These are phyloP conservation scores for Lagenaria siceraria DNA, from an alignment of 306 rosid species.

Conservation along the genomic window DNA sequence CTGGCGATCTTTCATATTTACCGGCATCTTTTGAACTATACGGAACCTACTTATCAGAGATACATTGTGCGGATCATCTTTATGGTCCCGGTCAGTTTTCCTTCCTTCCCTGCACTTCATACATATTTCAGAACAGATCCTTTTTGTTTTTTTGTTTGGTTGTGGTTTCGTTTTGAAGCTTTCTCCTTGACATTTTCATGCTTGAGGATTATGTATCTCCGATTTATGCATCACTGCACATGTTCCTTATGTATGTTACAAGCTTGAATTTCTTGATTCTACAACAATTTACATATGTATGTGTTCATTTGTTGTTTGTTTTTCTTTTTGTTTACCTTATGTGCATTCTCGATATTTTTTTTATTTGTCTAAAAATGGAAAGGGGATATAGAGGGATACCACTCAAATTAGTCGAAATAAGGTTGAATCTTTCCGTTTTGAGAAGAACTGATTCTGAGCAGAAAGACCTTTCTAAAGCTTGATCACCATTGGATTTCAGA, in stretches of 20 bases:
- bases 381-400: too few species aligned
- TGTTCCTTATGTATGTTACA: not conserved
- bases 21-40: constrained; percentile 79
- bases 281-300: not conserved
- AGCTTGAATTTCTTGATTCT: not conserved
- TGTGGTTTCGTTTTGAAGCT: not conserved
- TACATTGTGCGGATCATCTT: constrained; percentile 82
- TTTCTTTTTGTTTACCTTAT: not conserved
- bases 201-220: not conserved
- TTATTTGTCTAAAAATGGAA: too few species aligned
- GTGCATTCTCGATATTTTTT: not conserved
- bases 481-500: too few species aligned
- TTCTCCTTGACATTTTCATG: not conserved
- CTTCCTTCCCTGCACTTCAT: not conserved
- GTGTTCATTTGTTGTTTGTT: not conserved
- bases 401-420: too few species aligned
- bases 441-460: too few species aligned
- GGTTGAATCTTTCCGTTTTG: too few species aligned
- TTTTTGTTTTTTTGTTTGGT: not conserved
- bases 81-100: constrained; percentile 80
- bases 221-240: not conserved
- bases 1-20: constrained; percentile 67
- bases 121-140: not conserved
- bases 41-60: constrained; percentile 94
- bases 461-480: too few species aligned